Conservation (phyloP, 371 early-diverging fungal genomes). For the Actinomucor elegans region DNA sequence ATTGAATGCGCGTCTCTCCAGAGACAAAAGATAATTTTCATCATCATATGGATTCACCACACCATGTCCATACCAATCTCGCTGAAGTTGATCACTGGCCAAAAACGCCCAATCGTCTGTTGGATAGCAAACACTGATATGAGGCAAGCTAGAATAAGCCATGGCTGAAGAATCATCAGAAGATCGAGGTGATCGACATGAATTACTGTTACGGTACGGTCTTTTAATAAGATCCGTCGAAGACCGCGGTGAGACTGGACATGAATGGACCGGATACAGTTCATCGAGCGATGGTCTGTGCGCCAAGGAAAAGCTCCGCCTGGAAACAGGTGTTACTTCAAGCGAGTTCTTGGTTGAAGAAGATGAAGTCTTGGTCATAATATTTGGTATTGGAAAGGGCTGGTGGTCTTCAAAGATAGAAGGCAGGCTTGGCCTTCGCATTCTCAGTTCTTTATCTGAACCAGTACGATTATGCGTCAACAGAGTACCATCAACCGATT, state of each 20-base stretch:
- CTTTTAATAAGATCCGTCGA: background rate
- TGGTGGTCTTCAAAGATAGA: slow-evolving; percentile 14
- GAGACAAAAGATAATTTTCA: slow-evolving; percentile 40
- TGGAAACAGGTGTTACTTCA: background rate
- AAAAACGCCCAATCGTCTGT: background rate
- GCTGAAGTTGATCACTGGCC: background rate
- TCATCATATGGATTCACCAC: slow-evolving; percentile 24
- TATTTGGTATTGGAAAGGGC: background rate
- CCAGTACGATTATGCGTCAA: slow-evolving; percentile 2
- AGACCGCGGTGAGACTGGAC: slow-evolving; percentile 10
- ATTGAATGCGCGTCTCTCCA: slow-evolving; percentile 41
- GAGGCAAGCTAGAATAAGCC: background rate
- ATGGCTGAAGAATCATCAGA: slow-evolving; percentile 9
- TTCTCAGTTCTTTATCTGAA: slow-evolving; percentile 8
- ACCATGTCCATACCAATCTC: slow-evolving; percentile 32
- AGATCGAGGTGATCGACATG: background rate
- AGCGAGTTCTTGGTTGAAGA: background rate
- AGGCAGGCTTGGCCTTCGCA: slow-evolving; percentile 23
- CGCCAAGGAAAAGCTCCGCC: slow-evolving; percentile 12
- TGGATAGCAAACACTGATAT: background rate
- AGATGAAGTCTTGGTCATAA: slow-evolving; percentile 2
- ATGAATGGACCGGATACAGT: slow-evolving; percentile 4
- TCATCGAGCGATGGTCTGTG: slow-evolving; percentile 13
- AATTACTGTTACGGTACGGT: background rate
- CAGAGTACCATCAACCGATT: background rate